Evolutionary conservation across 2,329 filamentous ascomycete species (phyloP).

Genomic region (Cryphonectria naterciae): DNA sequence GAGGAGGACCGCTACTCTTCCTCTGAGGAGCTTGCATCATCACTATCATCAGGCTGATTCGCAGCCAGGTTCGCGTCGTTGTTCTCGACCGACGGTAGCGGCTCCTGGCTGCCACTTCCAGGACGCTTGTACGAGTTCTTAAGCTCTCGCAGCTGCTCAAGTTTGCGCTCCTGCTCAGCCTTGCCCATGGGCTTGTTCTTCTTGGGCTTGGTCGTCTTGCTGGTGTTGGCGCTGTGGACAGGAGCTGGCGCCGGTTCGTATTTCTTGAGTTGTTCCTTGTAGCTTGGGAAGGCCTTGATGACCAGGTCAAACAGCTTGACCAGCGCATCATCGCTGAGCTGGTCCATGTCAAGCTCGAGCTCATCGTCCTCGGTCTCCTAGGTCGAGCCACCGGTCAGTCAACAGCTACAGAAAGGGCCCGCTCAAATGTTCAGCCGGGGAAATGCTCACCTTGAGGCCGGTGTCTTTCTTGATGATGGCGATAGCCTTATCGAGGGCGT

Average conservation of each 20-base stretch:
- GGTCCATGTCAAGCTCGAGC: conserved; percentile 63
- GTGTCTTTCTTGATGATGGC: conserved; percentile 89
- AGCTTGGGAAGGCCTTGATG: conserved; percentile 43
- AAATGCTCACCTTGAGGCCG: conserved; percentile 67
- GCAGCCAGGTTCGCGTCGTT: conserved; percentile 36
- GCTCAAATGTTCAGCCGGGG: background rate
- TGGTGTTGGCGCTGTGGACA: conserved; percentile 18
- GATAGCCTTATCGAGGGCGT: conserved; percentile 79
- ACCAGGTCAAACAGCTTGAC: conserved; percentile 55
- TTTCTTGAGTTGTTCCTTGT: conserved; percentile 40
- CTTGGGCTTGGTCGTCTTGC: conserved; percentile 58
- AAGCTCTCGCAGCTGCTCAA: conserved; percentile 64
- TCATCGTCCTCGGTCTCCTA: conserved; percentile 64
- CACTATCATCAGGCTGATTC: conserved; percentile 44
- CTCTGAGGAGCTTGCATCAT: conserved; percentile 60
- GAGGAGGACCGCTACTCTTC: conserved; percentile 36
- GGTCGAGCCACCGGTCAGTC: conserved; percentile 29
- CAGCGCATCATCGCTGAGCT: conserved; percentile 59
- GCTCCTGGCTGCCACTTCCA: conserved; percentile 53
- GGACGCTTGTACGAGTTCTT: conserved; percentile 54
- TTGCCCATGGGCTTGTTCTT: conserved; percentile 82
- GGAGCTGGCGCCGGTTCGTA: conserved; percentile 35
- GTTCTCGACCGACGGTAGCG: conserved; percentile 43
- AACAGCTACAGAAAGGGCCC: conserved; percentile 31
- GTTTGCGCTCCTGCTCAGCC: conserved; percentile 69